Evolutionary conservation across 371 early-diverging fungal species (phyloP).

Genomic region (Mucor sp.): DNA sequence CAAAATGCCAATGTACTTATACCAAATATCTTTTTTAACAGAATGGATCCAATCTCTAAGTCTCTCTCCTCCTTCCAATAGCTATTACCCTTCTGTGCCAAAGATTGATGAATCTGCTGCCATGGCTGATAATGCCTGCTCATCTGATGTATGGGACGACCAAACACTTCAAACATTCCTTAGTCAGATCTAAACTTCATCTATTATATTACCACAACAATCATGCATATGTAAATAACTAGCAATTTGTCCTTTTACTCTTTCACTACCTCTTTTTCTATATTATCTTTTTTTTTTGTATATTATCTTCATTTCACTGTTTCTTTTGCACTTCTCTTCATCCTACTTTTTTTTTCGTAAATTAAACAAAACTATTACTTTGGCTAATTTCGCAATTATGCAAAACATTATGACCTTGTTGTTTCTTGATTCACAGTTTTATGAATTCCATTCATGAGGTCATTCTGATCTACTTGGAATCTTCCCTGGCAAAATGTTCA

Average conservation of each 20-base stretch:
- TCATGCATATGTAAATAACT: constrained; percentile 6
- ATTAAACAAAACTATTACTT: not conserved
- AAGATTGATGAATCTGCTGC: not conserved
- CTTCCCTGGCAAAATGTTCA: not conserved
- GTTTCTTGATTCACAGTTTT: not conserved
- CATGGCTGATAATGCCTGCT: not conserved
- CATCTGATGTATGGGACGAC: constrained; percentile 20
- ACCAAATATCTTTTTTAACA: not conserved
- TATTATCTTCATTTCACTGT: not conserved
- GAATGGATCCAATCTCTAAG: not conserved
- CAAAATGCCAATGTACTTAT: not conserved
- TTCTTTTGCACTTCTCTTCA: not conserved
- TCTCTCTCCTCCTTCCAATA: not conserved
- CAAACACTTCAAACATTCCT: constrained; percentile 18
- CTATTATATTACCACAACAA: not conserved
- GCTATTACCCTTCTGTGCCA: not conserved
- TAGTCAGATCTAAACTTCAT: constrained; percentile 12
- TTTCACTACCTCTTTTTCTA: not conserved
- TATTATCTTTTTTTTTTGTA: not conserved
- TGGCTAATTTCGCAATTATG: not conserved
- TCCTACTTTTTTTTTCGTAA: not conserved
- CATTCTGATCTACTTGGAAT: not conserved
- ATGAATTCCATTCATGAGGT: not conserved
- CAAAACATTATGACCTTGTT: not conserved
- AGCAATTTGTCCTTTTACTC: not conserved